phyloP scores from a whole-genome alignment of 2,329 filamentous ascomycete species.

The Hypoxylon sp. region DNA sequence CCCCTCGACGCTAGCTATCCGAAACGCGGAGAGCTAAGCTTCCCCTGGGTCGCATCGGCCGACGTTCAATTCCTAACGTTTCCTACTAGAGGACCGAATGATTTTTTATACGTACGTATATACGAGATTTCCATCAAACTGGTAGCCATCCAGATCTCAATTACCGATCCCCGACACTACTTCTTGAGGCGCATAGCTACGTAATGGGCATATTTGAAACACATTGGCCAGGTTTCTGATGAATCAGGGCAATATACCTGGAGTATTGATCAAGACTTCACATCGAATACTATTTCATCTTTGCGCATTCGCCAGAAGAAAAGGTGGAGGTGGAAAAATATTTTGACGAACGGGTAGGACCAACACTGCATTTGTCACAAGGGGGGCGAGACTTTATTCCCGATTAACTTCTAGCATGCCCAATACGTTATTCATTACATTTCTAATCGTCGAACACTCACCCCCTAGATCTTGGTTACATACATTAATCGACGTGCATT shows the following conservation, averaged over 20 bases:
- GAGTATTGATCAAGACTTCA: background rate
- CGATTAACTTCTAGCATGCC: conserved; percentile 7
- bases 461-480: conserved; percentile 1
- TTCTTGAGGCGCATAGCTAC: background rate
- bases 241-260: background rate
- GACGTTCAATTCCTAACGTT: conserved; percentile 1
- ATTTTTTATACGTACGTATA: background rate
- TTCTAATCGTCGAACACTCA: background rate
- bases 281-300: background rate
- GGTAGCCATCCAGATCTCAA: conserved; percentile 5
- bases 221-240: background rate
- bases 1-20: conserved; percentile 21
- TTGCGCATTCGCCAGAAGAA: background rate
- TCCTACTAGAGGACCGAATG: conserved; percentile 17
- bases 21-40: conserved; percentile 19
- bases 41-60: background rate
- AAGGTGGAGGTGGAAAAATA: background rate
- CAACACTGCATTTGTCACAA: background rate
- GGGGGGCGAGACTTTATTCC: background rate
- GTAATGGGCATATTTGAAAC: background rate
- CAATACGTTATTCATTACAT: conserved; percentile 4
- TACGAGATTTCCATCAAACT: background rate
- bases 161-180: background rate
- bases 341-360: conserved; percentile 6
- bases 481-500: conserved; percentile 1